phyloP scores from a whole-genome alignment of 768 basidiomycete genomes.

The Leccinum imitatum region DNA sequence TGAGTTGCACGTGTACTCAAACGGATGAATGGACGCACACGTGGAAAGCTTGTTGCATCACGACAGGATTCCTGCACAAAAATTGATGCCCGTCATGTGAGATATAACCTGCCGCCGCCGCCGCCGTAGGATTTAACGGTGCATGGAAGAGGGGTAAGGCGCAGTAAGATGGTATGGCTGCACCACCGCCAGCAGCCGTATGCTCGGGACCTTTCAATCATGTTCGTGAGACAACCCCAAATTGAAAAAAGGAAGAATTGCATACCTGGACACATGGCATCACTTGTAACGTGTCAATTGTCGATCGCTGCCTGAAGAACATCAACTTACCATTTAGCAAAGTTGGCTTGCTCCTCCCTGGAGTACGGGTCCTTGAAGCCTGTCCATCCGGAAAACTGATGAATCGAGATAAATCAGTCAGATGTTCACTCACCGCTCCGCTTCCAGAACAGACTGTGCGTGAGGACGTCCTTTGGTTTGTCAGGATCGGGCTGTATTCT shows the following conservation, averaged over 20 bases:
- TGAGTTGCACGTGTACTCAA: neutral
- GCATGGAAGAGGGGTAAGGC: conserved; percentile 54
- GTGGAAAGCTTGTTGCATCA: conserved; percentile 55
- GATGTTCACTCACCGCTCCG: conserved; percentile 44
- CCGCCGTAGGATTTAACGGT: conserved; percentile 27
- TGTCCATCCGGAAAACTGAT: conserved; percentile 14
- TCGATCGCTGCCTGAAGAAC: neutral
- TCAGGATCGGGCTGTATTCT: conserved; percentile 47
- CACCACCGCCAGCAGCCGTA: conserved; percentile 33
- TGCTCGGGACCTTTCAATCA: conserved; percentile 50
- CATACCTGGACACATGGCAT: conserved; percentile 51
- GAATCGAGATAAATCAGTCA: neutral
- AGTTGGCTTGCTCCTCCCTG: conserved; percentile 53
- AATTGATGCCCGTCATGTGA: conserved; percentile 60
- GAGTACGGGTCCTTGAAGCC: conserved; percentile 68
- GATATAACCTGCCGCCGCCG: conserved; percentile 43
- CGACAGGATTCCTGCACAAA: conserved; percentile 50
- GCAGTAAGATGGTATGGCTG: conserved; percentile 54
- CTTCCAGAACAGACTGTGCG: conserved; percentile 56
- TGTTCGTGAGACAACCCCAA: neutral
- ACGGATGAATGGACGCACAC: conserved; percentile 42
- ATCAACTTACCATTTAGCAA: conserved; percentile 48
- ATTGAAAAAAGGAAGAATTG: neutral
- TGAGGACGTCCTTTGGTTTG: conserved; percentile 51
- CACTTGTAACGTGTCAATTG: conserved; percentile 30